Evolutionary conservation across 176 grass and related monocot genomes (phyloP).

Genomic region (Bothriochloa decipiens): DNA sequence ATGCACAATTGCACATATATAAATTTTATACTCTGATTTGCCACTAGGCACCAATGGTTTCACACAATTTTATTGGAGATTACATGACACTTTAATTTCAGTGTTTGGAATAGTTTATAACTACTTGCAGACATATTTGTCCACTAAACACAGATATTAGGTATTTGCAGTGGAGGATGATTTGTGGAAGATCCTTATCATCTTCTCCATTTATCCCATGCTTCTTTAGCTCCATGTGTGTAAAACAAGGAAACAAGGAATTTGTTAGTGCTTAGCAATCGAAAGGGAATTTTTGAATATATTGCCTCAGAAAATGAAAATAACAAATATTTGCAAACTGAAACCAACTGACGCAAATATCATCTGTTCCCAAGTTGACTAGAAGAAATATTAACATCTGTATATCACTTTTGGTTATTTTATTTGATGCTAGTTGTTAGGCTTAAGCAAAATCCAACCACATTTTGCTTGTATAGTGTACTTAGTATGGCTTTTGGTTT

Average conservation of each 20-base stretch:
- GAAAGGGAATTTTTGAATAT: background rate
- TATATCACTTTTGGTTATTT: background rate
- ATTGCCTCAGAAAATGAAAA: background rate
- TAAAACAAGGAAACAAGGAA: slow-evolving; percentile 61
- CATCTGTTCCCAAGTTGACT: background rate
- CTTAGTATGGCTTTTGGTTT: slow-evolving; percentile 1
- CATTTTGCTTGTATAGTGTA: slow-evolving; percentile 13
- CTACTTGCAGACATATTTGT: background rate
- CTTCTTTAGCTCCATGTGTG: background rate
- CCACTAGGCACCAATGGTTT: background rate
- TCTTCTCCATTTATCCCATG: background rate
- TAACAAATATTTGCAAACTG: background rate
- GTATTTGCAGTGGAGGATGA: background rate
- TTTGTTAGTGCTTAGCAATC: background rate
- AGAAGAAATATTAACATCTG: background rate
- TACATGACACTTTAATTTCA: background rate
- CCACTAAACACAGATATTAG: background rate
- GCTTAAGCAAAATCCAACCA: background rate
- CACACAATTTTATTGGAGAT: background rate
- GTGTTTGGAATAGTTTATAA: background rate
- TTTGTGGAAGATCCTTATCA: background rate
- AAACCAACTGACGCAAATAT: background rate
- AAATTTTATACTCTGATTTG: background rate
- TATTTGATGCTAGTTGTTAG: background rate
- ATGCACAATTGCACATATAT: background rate